Evolutionary conservation across 108 stramenopile genomes (phyloP), one percentile per base, ranked within the genome.

Genomic region (Pseudonitzschia delicatissima): DNA sequence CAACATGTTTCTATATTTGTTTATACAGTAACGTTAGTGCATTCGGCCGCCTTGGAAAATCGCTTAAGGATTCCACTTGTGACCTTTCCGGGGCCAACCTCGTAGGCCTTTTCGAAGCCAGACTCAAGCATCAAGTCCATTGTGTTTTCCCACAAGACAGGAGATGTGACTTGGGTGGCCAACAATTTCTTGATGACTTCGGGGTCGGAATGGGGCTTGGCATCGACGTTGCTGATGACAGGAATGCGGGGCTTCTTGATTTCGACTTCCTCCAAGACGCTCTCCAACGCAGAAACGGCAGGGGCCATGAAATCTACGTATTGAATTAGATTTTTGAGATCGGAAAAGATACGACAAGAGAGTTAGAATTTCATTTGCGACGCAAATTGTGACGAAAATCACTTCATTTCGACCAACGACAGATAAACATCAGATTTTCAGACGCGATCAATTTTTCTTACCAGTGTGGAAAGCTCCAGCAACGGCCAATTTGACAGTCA

Each of bases 191-290:
- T 96, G 77, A 97, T 98, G 34, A 85, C 87, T 11, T 72, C 91
- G n/a, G 97, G 96, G 66, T 95, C 94, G 1, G 89, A 92, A 75
- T 98, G 98, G 9, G 97, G 94, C 63, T 82, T 82, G 76, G 96
- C 98, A 80, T 98, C 96, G 18, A 98, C 98, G 68, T 98, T 98
- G 89, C 90, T 91, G 49, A 98, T 89, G 68, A 98, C 98, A 55
- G 98, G 98, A 64, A 98, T 98, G 27, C 94, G 86, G 37, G 92
- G 93, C 73, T 93, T 94, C 65, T 89, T 84, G 60, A 98, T 81
- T 47, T 96, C 93, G 45, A 96, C 84, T 34, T 79, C 94, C 35
- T 75, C 77, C 44, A 98, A 75, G 15, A 96, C 95, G 34, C 87
- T 74, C 55, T 90, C 89, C 71, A 98, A 82, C 35, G 88, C 67